A percentile compares a stretch with the other conserved stretches of the same genome.
phyloP scores from a whole-genome alignment of 208 protist species.

The Leishmania tropica region DNA sequence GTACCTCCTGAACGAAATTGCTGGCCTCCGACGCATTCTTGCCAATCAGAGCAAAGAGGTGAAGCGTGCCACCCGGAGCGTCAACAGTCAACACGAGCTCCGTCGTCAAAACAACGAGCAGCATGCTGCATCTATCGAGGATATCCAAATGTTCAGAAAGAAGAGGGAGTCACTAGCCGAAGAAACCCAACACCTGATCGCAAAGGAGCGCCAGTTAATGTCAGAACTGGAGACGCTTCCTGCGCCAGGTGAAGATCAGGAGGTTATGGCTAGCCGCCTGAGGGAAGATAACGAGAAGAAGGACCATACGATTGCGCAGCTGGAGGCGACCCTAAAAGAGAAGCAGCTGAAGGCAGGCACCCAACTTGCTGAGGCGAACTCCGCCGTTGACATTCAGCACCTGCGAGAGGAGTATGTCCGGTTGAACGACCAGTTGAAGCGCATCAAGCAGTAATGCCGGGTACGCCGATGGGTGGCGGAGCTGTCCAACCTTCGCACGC shows the following conservation, averaged over 20 bases:
- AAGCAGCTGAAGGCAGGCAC: slow-evolving; percentile 11
- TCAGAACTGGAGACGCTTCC: slow-evolving; percentile 29
- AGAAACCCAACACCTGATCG: slow-evolving; percentile 35
- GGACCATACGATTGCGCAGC: slow-evolving; percentile 48
- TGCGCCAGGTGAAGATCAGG: slow-evolving; percentile 30
- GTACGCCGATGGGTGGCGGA: background rate
- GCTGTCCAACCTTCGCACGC: background rate
- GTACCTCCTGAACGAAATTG: slow-evolving; percentile 77
- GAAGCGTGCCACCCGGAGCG: slow-evolving; percentile 48
- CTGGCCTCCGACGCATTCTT: slow-evolving; percentile 77
- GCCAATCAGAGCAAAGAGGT: slow-evolving; percentile 79
- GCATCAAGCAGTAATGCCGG: slow-evolving; percentile 23
- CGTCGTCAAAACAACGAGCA: slow-evolving; percentile 69
- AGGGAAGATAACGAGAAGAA: slow-evolving; percentile 59
- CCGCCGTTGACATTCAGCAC: slow-evolving; percentile 42
- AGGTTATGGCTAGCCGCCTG: slow-evolving; percentile 34
- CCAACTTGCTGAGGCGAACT: background rate
- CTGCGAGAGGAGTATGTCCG: slow-evolving; percentile 79
- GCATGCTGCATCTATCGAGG: slow-evolving; percentile 54
- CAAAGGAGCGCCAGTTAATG: slow-evolving; percentile 29
- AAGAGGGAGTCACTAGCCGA: slow-evolving; percentile 49
- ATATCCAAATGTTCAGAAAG: slow-evolving; percentile 75
- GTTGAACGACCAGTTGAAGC: slow-evolving; percentile 71
- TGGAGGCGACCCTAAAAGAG: slow-evolving; percentile 46
- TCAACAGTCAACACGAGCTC: slow-evolving; percentile 55